A percentile compares a stretch with the other conserved stretches of the same genome.
Evolutionary conservation across 306 rosid genomes (phyloP).

Genomic region (Urtica urens): DNA sequence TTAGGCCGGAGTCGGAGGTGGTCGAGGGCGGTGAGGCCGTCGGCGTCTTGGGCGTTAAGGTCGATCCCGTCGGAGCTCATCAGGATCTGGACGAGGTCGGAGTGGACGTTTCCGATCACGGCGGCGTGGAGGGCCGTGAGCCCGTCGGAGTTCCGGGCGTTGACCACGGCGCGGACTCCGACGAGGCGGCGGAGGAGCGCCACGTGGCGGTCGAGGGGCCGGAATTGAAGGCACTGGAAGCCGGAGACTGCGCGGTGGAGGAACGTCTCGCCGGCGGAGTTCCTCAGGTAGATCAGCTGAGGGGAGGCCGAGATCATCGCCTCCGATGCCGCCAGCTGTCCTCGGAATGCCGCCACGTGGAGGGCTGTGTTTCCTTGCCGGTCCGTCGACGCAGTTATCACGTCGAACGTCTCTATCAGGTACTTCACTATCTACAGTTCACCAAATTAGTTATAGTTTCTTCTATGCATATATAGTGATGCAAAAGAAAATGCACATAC

Average conservation of each 20-base stretch:
- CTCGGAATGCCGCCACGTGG: conserved; percentile 82
- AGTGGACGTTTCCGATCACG: conserved; percentile 66
- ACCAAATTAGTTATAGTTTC: conserved; percentile 1
- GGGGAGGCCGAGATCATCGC: conserved; percentile 56
- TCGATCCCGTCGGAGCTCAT: conserved; percentile 57
- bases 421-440: conserved; percentile 70
- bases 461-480: neutral
- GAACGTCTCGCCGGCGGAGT: conserved; percentile 73
- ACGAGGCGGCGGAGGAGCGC: conserved; percentile 58
- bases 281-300: conserved; percentile 33
- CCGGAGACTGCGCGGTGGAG: conserved; percentile 88
- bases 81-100: conserved; percentile 80
- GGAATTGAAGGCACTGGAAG: conserved; percentile 60
- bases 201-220: conserved; percentile 76
- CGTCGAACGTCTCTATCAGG: conserved; percentile 46
- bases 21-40: conserved; percentile 85
- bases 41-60: conserved; percentile 51
- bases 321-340: conserved; percentile 69
- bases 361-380: conserved; percentile 77
- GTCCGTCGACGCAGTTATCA: conserved; percentile 51
- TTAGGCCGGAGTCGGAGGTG: conserved; percentile 57
- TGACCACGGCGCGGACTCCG: conserved; percentile 44
- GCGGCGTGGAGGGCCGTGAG: conserved; percentile 86
- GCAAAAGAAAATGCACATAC: neutral
- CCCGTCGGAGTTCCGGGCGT: conserved; percentile 54